A percentile compares a stretch with the other conserved stretches of the same genome.
phyloP scores from a whole-genome alignment of 306 rosid genomes.

The Myrica gale region DNA sequence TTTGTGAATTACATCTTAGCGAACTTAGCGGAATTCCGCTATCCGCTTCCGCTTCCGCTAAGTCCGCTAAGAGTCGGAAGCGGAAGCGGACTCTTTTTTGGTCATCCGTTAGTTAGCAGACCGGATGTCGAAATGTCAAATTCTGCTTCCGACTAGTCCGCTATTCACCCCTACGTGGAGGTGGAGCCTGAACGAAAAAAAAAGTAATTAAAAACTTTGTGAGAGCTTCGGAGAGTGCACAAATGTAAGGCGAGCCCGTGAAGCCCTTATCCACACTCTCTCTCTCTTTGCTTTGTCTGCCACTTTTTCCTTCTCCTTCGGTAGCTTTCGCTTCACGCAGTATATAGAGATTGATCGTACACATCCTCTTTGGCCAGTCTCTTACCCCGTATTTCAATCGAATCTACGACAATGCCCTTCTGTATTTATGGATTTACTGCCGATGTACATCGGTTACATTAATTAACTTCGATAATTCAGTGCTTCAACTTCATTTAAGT shows the following conservation, averaged over 20 bases:
- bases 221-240: slow-evolving; percentile 11
- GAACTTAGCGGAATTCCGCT: no score
- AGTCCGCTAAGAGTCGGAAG: no score
- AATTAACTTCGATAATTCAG: no score
- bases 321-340: slow-evolving; percentile 40
- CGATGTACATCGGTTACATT: no score
- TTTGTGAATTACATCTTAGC: no score
- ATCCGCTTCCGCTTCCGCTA: no score
- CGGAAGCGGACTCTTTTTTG: no score
- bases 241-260: slow-evolving; percentile 14
- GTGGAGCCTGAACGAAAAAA: background rate
- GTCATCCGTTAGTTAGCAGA: no score
- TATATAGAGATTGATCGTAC: background rate
- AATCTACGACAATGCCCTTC: background rate
- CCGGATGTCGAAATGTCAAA: no score
- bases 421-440: no score
- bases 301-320: slow-evolving; percentile 3
- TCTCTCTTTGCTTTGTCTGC: slow-evolving; percentile 1
- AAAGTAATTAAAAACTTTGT: slow-evolving; percentile 9
- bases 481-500: no score
- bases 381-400: background rate
- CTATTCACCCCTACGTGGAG: background rate
- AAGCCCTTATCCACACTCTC: slow-evolving; percentile 28
- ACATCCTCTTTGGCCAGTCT: background rate
- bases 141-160: no score